phyloP scores from a whole-genome alignment of 2,329 filamentous ascomycete genomes.

The Didymella sp. region DNA sequence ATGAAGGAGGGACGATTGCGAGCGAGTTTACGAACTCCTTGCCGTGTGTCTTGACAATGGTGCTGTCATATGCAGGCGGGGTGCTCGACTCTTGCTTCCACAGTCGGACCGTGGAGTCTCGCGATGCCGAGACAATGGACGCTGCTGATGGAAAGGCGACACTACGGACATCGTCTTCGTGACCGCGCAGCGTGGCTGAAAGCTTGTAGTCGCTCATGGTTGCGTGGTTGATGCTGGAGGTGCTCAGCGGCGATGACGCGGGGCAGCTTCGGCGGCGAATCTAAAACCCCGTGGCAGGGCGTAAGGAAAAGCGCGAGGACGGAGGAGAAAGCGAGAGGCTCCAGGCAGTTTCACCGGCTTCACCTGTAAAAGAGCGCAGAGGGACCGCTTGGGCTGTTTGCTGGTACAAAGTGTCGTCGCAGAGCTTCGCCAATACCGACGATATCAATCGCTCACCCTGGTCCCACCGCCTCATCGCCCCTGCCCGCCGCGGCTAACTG shows the following conservation, averaged over 20 bases:
- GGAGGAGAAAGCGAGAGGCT: conserved; percentile 17
- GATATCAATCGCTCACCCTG: conserved; percentile 13
- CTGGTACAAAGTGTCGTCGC: conserved; percentile 5
- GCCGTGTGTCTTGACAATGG: conserved; percentile 76
- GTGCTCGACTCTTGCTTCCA: conserved; percentile 75
- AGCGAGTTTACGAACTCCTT: conserved; percentile 88
- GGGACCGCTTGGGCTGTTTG: conserved; percentile 7
- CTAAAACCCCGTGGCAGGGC: conserved; percentile 14
- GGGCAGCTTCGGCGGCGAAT: conserved; percentile 30
- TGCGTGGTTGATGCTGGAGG: conserved; percentile 22
- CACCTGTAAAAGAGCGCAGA: not conserved
- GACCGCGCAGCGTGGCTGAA: conserved; percentile 85
- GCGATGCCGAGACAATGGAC: conserved; percentile 81
- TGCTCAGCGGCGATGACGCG: conserved; percentile 20
- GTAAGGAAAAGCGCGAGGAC: conserved; percentile 14
- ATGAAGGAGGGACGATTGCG: conserved; percentile 74
- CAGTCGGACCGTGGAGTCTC: conserved; percentile 86
- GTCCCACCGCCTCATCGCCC: conserved; percentile 9
- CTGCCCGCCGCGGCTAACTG: conserved; percentile 6
- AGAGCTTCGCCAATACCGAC: conserved; percentile 11
- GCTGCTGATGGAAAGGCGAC: conserved; percentile 78
- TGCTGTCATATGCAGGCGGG: conserved; percentile 76
- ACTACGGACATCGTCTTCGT: conserved; percentile 93
- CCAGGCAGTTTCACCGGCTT: conserved; percentile 11
- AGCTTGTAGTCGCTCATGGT: conserved; percentile 87